Conservation (phyloP, 2,329 filamentous ascomycete species). For the Nemania abortiva region DNA sequence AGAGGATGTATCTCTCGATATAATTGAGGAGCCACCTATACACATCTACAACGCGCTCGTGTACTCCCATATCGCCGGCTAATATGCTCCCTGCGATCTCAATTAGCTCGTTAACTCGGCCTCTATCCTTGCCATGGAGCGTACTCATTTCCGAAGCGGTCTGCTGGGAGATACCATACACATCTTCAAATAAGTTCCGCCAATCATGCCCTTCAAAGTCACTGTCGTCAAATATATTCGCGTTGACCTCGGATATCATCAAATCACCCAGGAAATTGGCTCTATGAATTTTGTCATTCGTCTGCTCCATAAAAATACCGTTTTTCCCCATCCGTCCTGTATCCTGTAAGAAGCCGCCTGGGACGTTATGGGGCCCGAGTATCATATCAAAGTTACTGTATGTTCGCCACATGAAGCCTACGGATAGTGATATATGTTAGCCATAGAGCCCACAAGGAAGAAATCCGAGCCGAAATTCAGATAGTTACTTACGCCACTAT, state of each 20-base stretch:
- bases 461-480: neutral
- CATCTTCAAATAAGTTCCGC: neutral
- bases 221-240: neutral
- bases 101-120: neutral
- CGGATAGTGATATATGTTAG: neutral
- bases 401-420: constrained; percentile 12
- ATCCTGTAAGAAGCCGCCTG: too few relatives aligned
- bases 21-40: neutral
- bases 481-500: constrained; percentile 20
- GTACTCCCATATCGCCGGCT: neutral
- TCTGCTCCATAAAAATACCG: too few relatives aligned
- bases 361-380: too few relatives aligned
- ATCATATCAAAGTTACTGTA: too few relatives aligned
- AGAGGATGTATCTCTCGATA: neutral
- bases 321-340: too few relatives aligned
- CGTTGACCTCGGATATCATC: neutral
- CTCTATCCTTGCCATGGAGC: neutral
- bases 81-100: neutral
- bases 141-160: neutral
- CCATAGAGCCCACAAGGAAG: too few relatives aligned
- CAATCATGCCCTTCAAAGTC: neutral
- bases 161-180: neutral
- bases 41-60: neutral
- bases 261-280: neutral
- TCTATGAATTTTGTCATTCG: too few relatives aligned